Conservation (phyloP, 495 filamentous ascomycete species). For the Peziza echinospora region DNA sequence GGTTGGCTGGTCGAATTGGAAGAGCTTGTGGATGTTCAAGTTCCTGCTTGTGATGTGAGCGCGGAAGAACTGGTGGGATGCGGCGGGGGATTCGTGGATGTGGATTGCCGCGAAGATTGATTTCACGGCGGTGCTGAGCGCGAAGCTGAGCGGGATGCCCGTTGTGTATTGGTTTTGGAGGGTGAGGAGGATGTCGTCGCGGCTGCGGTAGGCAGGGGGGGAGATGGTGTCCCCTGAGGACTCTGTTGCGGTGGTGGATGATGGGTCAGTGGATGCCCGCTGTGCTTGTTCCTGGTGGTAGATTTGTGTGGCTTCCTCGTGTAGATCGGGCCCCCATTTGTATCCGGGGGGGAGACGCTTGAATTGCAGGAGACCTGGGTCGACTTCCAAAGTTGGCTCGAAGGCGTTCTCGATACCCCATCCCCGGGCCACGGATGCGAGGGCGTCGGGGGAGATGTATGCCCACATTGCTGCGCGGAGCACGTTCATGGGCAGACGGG, state of each 20-base stretch:
- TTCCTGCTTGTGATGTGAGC: constrained; percentile 63
- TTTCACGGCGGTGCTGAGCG: constrained; percentile 46
- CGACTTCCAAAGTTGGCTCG: constrained; percentile 69
- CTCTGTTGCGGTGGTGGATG: too few relatives aligned
- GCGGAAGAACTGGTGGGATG: constrained; percentile 57
- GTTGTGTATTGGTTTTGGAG: neutral
- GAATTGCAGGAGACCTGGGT: constrained; percentile 83
- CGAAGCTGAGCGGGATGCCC: neutral
- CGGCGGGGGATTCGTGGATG: constrained; percentile 47
- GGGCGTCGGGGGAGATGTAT: constrained; percentile 49
- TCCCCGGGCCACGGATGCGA: constrained; percentile 46
- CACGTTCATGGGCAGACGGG: constrained; percentile 66
- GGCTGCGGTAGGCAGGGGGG: constrained; percentile 2
- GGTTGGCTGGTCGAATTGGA: constrained; percentile 62
- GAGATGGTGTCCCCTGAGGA: too few relatives aligned
- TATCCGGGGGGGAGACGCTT: constrained; percentile 34
- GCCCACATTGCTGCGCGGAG: constrained; percentile 65
- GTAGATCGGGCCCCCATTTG: neutral
- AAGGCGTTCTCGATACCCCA: constrained; percentile 82
- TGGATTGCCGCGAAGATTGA: constrained; percentile 69
- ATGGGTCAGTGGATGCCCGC: too few relatives aligned
- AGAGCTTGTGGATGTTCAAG: constrained; percentile 51
- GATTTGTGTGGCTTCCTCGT: neutral
- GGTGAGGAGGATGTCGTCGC: too few relatives aligned
- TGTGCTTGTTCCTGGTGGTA: constrained; percentile 1